Base-by-base conservation (phyloP, 768 basidiomycete species). In the Kwoniella newhampshirensis region DNA sequence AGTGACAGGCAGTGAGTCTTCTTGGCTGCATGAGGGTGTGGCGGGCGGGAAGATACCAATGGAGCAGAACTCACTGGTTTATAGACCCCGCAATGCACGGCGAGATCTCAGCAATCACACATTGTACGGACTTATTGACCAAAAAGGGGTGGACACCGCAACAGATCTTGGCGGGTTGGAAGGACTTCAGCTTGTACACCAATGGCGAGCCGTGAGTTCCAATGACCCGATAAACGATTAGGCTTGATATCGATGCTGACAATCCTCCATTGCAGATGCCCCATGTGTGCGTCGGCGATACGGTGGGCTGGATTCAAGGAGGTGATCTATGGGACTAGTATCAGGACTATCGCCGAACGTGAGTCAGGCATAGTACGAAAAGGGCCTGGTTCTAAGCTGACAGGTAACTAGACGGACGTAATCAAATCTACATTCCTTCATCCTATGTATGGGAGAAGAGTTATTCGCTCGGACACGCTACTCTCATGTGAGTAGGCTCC, bases 371-470 rank as follows among this genome's bases (percentile, higher is more conserved):
- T n/a, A 18, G n/a, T 25, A 40, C 23, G 2, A 23, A 18, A 4
- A 9, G 0, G 6, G 4, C 47, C 43, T 35, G 11, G 26, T 58
- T 1, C n/a, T 56, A 49, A n/a, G 30, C 4, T 51, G 21, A 7
- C 13, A 25, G 26, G 9, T 13, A 17, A 15, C 15, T 42, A 70
- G 60, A 59, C 41, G 64, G 68, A 20, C 63, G 60, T 41, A 66
- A 64, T 48, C 73, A 65, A 49, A 73, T 73, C 44, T 73, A 67
- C 59, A 63, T 73, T 27, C 71, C 71, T 3, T 73, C 71, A 0
- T 54, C 57, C 6, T 23, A 59, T n/a, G 59, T 73, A 23, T 67
- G 68, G 57, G 54, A 64, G 25, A 69, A 69, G 17, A 61, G 56
- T 3, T 70, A 67, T 50, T 62, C 61, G 2, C 45, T 73, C 2